A percentile compares a stretch with the other conserved stretches of the same genome.
Evolutionary conservation across 305 asterid genomes (phyloP).

Genomic region (Ilex paraguariensis): DNA sequence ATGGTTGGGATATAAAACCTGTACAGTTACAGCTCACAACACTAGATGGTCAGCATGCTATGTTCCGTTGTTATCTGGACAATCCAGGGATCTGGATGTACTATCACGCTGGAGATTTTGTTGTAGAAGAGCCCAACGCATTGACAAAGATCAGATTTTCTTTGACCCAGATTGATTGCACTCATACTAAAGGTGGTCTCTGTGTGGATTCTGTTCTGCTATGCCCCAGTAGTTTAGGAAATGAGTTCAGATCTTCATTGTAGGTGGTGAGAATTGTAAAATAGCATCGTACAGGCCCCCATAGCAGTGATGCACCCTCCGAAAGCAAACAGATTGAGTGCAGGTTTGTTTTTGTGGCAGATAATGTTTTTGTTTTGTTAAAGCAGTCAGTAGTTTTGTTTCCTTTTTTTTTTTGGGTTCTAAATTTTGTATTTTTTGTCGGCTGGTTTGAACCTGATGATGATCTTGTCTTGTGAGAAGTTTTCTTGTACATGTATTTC

Average conservation of each 20-base stretch:
- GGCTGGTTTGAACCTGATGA: no score
- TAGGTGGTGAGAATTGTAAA: no score
- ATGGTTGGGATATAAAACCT: conserved; percentile 84
- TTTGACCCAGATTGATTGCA: conserved; percentile 76
- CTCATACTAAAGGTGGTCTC: conserved; percentile 85
- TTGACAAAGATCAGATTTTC: conserved; percentile 51
- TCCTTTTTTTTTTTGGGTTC: no score
- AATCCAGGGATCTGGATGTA: conserved; percentile 67
- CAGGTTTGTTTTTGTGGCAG: no score
- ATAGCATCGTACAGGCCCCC: no score
- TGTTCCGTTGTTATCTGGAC: conserved; percentile 41
- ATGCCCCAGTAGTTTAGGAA: conserved; percentile 47
- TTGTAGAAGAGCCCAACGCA: conserved; percentile 33
- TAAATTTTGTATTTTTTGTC: no score
- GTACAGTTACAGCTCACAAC: conserved; percentile 59
- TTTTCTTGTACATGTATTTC: no score
- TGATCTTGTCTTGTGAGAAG: no score
- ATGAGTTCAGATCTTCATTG: conserved; percentile 12
- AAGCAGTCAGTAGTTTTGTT: no score
- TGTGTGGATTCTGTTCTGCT: conserved; percentile 73
- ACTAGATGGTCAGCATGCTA: conserved; percentile 45
- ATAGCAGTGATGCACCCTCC: no score
- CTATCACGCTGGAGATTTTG: conserved; percentile 72
- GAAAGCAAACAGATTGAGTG: no score
- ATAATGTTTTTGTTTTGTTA: no score